phyloP scores from a whole-genome alignment of 75 land plant species.

The Pseudotsuga menziesii region DNA sequence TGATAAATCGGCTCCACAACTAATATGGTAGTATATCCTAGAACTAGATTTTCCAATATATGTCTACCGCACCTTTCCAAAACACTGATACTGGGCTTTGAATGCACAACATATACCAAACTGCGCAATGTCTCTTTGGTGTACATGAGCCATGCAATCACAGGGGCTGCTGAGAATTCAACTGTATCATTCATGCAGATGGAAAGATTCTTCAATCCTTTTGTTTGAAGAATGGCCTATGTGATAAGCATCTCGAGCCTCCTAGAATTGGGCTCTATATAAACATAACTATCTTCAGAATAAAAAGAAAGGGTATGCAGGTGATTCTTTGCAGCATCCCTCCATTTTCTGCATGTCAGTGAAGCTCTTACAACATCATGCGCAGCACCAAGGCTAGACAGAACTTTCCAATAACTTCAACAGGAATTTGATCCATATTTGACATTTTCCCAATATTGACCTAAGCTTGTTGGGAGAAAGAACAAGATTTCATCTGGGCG shows the following conservation, averaged over 20 bases:
- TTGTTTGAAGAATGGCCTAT: conserved; percentile 72
- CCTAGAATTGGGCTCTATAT: conserved; percentile 36
- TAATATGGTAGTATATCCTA: too few relatives aligned
- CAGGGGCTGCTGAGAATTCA: conserved; percentile 76
- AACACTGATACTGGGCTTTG: too few relatives aligned
- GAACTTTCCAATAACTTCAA: conserved; percentile 91
- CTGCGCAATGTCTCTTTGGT: conserved; percentile 57
- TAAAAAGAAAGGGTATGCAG: conserved; percentile 54
- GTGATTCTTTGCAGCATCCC: conserved; percentile 58
- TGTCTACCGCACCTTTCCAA: too few relatives aligned
- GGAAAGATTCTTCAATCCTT: conserved; percentile 45
- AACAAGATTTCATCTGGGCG: too few relatives aligned
- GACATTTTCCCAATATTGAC: background rate
- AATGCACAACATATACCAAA: conserved; percentile 47
- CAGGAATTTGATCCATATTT: conserved; percentile 67
- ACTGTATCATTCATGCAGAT: conserved; percentile 50
- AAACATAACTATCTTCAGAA: conserved; percentile 53
- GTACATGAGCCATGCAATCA: conserved; percentile 85
- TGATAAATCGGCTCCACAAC: too few relatives aligned
- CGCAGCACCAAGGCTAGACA: conserved; percentile 61
- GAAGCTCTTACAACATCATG: conserved; percentile 77
- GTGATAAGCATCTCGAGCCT: conserved; percentile 67
- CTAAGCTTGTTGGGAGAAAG: too few relatives aligned
- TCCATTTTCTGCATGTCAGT: conserved; percentile 68
- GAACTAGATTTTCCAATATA: too few relatives aligned